Percentiles rank a stretch among this genome's conserved stretches.
Conservation (phyloP, 2,329 filamentous ascomycete genomes). For the Penicillium sp. region DNA sequence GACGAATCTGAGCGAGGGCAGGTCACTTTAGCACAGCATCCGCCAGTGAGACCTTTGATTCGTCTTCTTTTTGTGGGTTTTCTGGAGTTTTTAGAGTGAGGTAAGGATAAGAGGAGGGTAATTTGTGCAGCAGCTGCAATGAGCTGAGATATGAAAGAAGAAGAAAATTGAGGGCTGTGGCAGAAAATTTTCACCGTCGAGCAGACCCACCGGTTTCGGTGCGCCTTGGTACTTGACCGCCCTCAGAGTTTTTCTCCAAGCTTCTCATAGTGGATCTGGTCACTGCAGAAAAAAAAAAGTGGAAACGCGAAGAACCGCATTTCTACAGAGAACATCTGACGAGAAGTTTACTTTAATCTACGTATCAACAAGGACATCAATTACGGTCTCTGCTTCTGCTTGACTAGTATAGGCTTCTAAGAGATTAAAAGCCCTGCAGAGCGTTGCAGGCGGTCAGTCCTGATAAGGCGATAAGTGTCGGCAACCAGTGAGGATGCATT, state of each 20-base stretch:
- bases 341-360: neutral
- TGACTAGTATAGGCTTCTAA: neutral
- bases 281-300: neutral
- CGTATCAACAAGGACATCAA: neutral
- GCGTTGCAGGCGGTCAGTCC: slow-evolving; percentile 10
- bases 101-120: slow-evolving; percentile 3
- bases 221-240: slow-evolving; percentile 8
- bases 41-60: slow-evolving; percentile 17
- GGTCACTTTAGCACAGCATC: slow-evolving; percentile 42
- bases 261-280: neutral
- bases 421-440: neutral
- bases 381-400: neutral
- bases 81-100: neutral
- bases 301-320: neutral
- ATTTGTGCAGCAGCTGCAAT: slow-evolving; percentile 17
- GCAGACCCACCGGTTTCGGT: slow-evolving; percentile 17
- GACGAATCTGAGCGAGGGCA: slow-evolving; percentile 32
- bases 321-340: neutral
- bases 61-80: neutral
- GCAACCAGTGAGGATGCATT: neutral
- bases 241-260: slow-evolving; percentile 15
- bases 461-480: slow-evolving; percentile 4
- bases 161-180: slow-evolving; percentile 12
- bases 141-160: slow-evolving; percentile 20
- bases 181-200: slow-evolving; percentile 21